These are phyloP conservation scores for Hypoxylon subgilvum DNA, from an alignment of 495 filamentous ascomycete species.

Conservation along the genomic window DNA sequence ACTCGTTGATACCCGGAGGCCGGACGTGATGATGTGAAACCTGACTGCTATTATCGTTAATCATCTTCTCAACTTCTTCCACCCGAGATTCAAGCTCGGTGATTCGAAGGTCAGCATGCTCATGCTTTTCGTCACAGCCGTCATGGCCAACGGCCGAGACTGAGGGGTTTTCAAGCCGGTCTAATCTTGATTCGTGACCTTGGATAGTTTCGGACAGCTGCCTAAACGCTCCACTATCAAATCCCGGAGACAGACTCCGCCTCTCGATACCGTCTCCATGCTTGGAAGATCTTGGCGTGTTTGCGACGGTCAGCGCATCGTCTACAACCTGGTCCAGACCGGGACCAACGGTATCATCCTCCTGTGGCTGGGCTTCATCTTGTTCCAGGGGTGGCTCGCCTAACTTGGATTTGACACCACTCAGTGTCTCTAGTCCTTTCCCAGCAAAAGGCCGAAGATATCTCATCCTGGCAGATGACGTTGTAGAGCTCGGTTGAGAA, in stretches of 20 bases:
- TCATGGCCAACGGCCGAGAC: constrained; percentile 63
- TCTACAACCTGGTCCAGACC: constrained; percentile 29
- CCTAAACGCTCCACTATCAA: constrained; percentile 39
- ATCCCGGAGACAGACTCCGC: constrained; percentile 32
- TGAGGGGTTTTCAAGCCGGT: constrained; percentile 64
- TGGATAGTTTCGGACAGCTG: constrained; percentile 50
- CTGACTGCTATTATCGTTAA: constrained; percentile 53
- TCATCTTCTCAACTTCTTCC: constrained; percentile 63
- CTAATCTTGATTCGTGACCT: constrained; percentile 61
- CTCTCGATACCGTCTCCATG: constrained; percentile 31
- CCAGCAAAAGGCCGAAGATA: constrained; percentile 57
- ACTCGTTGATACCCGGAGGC: constrained; percentile 42
- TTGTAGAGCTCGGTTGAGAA: constrained; percentile 54
- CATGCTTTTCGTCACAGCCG: constrained; percentile 64
- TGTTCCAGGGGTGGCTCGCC: constrained; percentile 41
- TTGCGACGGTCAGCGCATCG: constrained; percentile 36
- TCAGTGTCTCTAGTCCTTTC: constrained; percentile 55
- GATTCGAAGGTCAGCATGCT: constrained; percentile 62
- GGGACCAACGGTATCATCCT: constrained; percentile 21
- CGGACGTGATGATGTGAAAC: constrained; percentile 44
- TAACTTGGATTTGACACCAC: constrained; percentile 43
- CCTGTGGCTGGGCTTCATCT: constrained; percentile 31
- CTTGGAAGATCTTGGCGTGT: constrained; percentile 37
- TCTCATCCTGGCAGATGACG: constrained; percentile 51
- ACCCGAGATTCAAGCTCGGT: constrained; percentile 67